These are phyloP conservation scores for Berkeleyomyces basicola DNA, from an alignment of 2,329 filamentous ascomycete species.

Conservation along the genomic window DNA sequence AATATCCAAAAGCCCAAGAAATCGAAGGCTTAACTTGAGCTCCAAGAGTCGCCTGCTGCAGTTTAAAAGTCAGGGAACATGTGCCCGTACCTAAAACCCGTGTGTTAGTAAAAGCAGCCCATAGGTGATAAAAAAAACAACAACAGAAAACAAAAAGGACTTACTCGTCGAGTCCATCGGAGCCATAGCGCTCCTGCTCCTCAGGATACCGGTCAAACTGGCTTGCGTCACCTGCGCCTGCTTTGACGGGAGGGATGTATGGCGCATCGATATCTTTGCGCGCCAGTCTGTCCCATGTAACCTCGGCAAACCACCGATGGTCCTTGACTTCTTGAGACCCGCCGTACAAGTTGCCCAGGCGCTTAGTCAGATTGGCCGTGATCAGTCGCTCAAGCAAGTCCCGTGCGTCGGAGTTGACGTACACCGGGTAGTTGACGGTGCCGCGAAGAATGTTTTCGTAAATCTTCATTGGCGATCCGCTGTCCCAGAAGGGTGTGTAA, in stretches of 20 bases:
- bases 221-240: conserved; percentile 84
- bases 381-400: conserved; percentile 86
- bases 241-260: conserved; percentile 89
- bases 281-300: conserved; percentile 88
- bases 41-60: neutral
- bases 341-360: conserved; percentile 82
- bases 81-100: conserved; percentile 45
- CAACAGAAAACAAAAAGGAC: conserved; percentile 25
- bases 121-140: neutral
- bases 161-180: conserved; percentile 62
- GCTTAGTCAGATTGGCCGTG: conserved; percentile 85
- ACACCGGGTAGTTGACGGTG: conserved; percentile 89
- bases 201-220: conserved; percentile 98
- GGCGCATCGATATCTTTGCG: conserved; percentile 97
- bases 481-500: conserved; percentile 98
- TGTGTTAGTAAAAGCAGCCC: neutral
- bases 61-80: conserved; percentile 58
- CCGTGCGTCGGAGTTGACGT: conserved; percentile 87
- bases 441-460: conserved; percentile 98
- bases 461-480: conserved; percentile 94
- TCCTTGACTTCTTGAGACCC: conserved; percentile 87
- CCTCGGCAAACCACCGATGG: conserved; percentile 91
- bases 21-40: neutral
- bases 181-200: conserved; percentile 84
- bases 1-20: neutral